Evolutionary conservation across 116 monocot species (phyloP).

Genomic region (Cymodocea nodosa): DNA sequence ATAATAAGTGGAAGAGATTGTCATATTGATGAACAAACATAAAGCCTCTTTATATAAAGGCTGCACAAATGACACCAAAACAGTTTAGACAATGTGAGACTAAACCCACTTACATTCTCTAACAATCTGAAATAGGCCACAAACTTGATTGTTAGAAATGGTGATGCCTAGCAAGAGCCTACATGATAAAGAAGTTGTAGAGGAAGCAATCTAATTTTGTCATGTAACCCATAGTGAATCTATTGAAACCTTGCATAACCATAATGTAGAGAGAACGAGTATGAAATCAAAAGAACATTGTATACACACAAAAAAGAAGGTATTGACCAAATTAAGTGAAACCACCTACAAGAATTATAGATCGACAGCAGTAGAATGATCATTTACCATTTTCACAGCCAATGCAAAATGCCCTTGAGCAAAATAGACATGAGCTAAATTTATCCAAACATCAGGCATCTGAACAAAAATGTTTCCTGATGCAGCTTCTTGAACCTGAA

Average conservation of each 20-base stretch:
- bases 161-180: too few relatives aligned
- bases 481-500: conserved; percentile 96
- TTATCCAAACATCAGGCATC: conserved; percentile 98
- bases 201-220: too few relatives aligned
- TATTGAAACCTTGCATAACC: background rate
- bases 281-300: conserved; percentile 2
- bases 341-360: background rate
- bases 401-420: conserved; percentile 90
- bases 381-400: conserved; percentile 83
- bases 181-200: too few relatives aligned
- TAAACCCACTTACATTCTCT: too few relatives aligned
- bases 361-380: conserved; percentile 3
- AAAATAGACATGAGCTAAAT: conserved; percentile 97
- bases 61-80: too few relatives aligned
- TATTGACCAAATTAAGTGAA: too few relatives aligned
- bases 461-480: conserved; percentile 90
- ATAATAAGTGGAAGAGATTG: too few relatives aligned
- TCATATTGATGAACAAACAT: too few relatives aligned
- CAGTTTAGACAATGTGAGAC: too few relatives aligned
- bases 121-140: too few relatives aligned
- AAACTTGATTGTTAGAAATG: too few relatives aligned
- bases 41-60: too few relatives aligned
- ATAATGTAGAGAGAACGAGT: background rate
- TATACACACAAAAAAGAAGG: background rate
- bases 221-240: background rate